Base-by-base conservation (phyloP, 257 asterid genomes). In the Dorcoceras hygrometricum region DNA sequence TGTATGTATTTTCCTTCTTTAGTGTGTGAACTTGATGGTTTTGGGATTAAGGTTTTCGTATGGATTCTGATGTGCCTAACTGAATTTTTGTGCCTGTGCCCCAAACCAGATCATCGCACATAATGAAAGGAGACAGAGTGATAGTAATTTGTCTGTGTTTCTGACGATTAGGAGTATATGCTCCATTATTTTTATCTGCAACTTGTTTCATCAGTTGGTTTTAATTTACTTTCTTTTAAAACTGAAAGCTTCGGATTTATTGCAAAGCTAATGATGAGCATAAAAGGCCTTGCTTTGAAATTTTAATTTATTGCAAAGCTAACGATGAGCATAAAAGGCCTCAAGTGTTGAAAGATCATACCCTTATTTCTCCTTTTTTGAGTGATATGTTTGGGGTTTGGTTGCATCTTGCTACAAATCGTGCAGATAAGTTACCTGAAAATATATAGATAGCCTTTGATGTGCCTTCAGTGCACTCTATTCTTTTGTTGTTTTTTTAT, bases 21-120 rank as follows among this genome's bases (percentile, higher is more conserved):
- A 18, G 61, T 63, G 39, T 56, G 43, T 67, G 78, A 66, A 26
- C 63, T 57, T 72, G 63, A 27, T 51, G 66, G 71, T 7, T 70
- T 29, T 31, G 22, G 59, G 26, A 62, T 74, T 34, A 74, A 61
- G 73, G 66, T 56, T 74, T 43, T 59, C 20, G 1, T 18, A 48
- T 51, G 53, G 9, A 60, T 66, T 26, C 62, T n/a, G 23, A 56
- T 63, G 48, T 39, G 50, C 67, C 51, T 48, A 62, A 76, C 76
- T 59, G 69, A n/a, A 39, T 6, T 23, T 65, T 72, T 36, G 31
- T 32, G n/a, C n/a, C 57, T 53, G 22, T 12, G n/a, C n/a, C 16
- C n/a, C 22, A 8, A 58, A 61, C 57, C 57, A 62, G 63, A 43
- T 23, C 6, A 26, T 1, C 26, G 36, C 68, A 31, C 24, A 3